These are phyloP conservation scores for Zancudomyces culisetae DNA, from an alignment of 371 early-diverging fungal species.

Conservation along the genomic window DNA sequence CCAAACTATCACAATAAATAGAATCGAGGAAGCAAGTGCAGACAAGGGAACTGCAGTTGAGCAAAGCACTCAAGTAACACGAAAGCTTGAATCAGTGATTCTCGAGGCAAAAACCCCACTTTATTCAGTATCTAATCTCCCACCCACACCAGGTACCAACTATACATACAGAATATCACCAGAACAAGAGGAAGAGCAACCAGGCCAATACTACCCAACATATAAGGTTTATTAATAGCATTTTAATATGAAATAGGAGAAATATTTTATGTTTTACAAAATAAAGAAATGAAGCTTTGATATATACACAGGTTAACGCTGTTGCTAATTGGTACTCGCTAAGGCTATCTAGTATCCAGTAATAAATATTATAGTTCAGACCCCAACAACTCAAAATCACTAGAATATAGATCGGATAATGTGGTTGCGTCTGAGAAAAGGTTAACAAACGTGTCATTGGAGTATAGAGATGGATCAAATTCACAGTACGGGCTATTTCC, in stretches of 20 bases:
- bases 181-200: slow-evolving; percentile 14
- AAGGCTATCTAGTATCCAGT: no score
- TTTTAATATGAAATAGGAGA: neutral
- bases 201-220: slow-evolving; percentile 25
- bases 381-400: slow-evolving; percentile 1
- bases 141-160: slow-evolving; percentile 25
- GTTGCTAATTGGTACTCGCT: neutral
- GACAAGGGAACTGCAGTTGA: neutral
- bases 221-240: slow-evolving; percentile 19
- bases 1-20: no score
- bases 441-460: neutral
- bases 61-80: neutral
- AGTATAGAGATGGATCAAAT: no score
- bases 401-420: neutral
- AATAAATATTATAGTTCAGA: no score
- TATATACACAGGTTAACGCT: neutral
- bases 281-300: neutral
- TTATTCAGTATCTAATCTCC: slow-evolving; percentile 25
- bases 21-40: no score
- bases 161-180: slow-evolving; percentile 22
- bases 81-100: slow-evolving; percentile 19
- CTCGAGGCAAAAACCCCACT: slow-evolving; percentile 20
- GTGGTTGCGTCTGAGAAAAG: neutral
- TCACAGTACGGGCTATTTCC: no score
- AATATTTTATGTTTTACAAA: neutral